Conservation (phyloP, 331 rosid genomes). For the Malus hybrid region DNA sequence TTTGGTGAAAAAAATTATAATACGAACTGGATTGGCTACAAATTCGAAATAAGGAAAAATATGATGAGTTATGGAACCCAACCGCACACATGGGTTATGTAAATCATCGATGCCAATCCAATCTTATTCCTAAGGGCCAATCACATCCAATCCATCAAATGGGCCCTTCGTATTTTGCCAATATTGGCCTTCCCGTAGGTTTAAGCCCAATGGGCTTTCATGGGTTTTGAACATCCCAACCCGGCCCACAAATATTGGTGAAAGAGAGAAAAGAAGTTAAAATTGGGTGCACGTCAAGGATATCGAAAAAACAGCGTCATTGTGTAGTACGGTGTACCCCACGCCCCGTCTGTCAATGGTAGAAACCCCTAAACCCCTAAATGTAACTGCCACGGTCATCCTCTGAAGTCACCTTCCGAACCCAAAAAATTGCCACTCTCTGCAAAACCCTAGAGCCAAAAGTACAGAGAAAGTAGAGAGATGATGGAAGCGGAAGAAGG, state of each 20-base stretch:
- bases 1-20: too few species aligned
- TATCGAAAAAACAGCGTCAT: neutral
- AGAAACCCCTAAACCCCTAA: constrained; percentile 12
- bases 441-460: constrained; percentile 40
- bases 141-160: too few species aligned
- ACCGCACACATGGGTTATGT: too few species aligned
- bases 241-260: neutral
- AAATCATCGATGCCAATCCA: too few species aligned
- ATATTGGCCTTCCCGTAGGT: too few species aligned
- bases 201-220: neutral
- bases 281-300: neutral
- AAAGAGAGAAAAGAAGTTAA: neutral
- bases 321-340: neutral
- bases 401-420: too few species aligned
- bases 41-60: too few species aligned
- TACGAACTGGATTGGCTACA: too few species aligned
- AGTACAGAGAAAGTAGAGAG: neutral
- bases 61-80: too few species aligned
- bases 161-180: too few species aligned
- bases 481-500: constrained; percentile 50
- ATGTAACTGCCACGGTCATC: neutral
- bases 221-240: neutral
- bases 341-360: neutral
- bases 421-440: constrained; percentile 4
- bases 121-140: too few species aligned